Evolutionary conservation across 441 rosid genomes (phyloP), one percentile per base, ranked within the genome.

Genomic region (Rhodomyrtus psidioides): DNA sequence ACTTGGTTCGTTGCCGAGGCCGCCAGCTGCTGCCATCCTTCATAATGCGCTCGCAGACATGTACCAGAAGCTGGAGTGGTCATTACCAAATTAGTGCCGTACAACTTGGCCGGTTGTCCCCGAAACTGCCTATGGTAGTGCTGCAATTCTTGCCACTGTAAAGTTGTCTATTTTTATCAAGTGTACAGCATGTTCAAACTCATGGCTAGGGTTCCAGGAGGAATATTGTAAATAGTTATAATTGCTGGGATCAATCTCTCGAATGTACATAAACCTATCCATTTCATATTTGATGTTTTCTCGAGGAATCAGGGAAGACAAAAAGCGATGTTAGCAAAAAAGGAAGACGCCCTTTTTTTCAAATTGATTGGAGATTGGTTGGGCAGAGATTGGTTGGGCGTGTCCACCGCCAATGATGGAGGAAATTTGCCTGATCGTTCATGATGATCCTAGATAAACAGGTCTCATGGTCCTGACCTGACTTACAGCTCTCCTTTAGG

Each of bases 11-110:
- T 88, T 96, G 91, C 98, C 98, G 4, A 89, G 87, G 86, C 99
- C 98, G 27, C 99, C 99, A 7, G 99, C 99, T 81, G 99, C 97
- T 26, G 95, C 95, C 74, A 91, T 90, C 46, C 98, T 97, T 56
- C 94, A 95, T 85, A 93, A 88, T 79, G 98, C 96, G 3, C 97
- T 96, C 8, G 89, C 91, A 8, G 96, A 93, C 86, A 93, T 97
- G 30, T 95, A 89, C 70, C 93, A 92, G 84, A 95, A 91, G 90
- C 86, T 85, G 27, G 79, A 70, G 51, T 70, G n/a, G 16, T 70
- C 8, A 39, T 70, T 24, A 70, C 79, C 9, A 39, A 5, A 21
- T 70, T 39, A 39, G 79, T 39, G 79, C 79, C 16, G 1, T 39
- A 10, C 79, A 70, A 3, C 49, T 70, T 23, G 79, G n/a, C 51